phyloP scores from a whole-genome alignment of 2,329 filamentous ascomycete species.

The Penicillium rolfsii region DNA sequence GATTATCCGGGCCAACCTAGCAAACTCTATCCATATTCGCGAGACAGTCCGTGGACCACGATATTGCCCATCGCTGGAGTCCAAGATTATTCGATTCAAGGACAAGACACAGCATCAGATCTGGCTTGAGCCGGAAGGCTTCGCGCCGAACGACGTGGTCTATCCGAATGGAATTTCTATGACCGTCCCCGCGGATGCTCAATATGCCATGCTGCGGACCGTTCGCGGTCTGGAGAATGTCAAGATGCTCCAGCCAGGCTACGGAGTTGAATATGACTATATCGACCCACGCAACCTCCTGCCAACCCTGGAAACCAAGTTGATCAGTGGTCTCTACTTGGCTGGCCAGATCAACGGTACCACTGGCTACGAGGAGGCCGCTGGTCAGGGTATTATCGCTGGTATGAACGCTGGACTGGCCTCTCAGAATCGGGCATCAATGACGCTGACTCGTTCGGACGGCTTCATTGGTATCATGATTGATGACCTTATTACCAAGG shows the following conservation, averaged over 20 bases:
- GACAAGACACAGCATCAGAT: conserved; percentile 83
- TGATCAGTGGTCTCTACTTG: conserved; percentile 83
- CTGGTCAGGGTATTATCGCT: conserved; percentile 87
- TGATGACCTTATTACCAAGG: conserved; percentile 94
- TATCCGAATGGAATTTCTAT: conserved; percentile 98
- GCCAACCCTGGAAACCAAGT: conserved; percentile 91
- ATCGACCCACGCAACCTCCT: conserved; percentile 88
- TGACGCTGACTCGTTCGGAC: conserved; percentile 77
- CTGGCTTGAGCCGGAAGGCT: conserved; percentile 96
- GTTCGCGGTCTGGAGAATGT: conserved; percentile 87
- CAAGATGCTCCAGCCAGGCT: conserved; percentile 90
- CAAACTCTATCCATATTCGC: conserved; percentile 93
- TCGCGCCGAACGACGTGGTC: conserved; percentile 77
- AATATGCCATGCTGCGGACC: conserved; percentile 81
- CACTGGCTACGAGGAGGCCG: conserved; percentile 96
- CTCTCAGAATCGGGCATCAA: conserved; percentile 65
- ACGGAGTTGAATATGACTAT: conserved; percentile 98
- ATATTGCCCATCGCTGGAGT: conserved; percentile 94
- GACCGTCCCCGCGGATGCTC: conserved; percentile 88
- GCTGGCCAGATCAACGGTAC: conserved; percentile 98
- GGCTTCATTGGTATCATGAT: conserved; percentile 99
- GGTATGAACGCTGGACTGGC: conserved; percentile 92
- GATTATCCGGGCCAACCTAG: conserved; percentile 84
- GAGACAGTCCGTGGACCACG: conserved; percentile 92
- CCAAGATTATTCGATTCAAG: conserved; percentile 86